A percentile compares a stretch with the other conserved stretches of the same genome.
phyloP scores from a whole-genome alignment of 257 asterid genomes.

The Anisodus tanguticus region DNA sequence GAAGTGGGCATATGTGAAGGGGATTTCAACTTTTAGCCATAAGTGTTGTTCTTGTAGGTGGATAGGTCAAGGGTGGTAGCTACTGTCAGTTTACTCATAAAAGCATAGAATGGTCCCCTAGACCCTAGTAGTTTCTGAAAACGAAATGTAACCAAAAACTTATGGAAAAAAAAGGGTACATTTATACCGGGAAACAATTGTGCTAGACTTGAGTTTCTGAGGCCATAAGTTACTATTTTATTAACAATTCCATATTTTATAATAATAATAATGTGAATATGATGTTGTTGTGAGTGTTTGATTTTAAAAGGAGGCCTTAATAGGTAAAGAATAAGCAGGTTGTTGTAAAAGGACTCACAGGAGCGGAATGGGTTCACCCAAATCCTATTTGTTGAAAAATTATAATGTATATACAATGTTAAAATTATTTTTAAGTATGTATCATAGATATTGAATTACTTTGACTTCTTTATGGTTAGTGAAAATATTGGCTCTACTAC shows the following conservation, averaged over 20 bases:
- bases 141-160: not conserved
- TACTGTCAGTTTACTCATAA: conserved; percentile 21
- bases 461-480: no score
- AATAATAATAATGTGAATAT: not conserved
- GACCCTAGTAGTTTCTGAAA: not conserved
- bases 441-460: no score
- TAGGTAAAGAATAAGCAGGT: not conserved
- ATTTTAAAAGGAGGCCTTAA: not conserved
- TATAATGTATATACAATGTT: no score
- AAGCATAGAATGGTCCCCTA: conserved; percentile 26
- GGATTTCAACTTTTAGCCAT: conserved; percentile 25
- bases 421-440: no score
- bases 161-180: not conserved
- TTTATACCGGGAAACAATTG: conserved; percentile 14
- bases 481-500: no score
- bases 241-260: not conserved
- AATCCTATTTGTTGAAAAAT: no score
- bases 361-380: no score
- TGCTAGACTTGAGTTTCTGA: not conserved
- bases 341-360: not conserved
- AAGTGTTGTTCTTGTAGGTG: not conserved
- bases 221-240: not conserved
- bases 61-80: conserved; percentile 16
- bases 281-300: not conserved
- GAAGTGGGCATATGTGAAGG: conserved; percentile 17